Base-by-base conservation (phyloP, 2,329 filamentous ascomycete species). In the Apiospora hydei region DNA sequence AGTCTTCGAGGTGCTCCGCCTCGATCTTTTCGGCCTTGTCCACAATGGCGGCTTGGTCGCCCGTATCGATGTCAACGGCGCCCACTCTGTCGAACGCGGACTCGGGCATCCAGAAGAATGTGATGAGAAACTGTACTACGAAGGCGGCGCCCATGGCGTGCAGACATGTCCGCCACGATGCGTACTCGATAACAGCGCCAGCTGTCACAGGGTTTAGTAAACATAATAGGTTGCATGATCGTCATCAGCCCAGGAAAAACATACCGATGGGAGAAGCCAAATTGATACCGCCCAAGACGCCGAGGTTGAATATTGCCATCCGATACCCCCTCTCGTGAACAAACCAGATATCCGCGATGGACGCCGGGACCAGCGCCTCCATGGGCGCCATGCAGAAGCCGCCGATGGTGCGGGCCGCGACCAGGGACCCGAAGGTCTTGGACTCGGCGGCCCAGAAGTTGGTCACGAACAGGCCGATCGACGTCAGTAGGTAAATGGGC, bases 291-390 rank as follows among this genome's bases (percentile, higher is more conserved):
- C 82, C 79, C 66, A 84, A 75, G 72, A 84, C 72, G 73, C 84
- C 82, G 76, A 84, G 77, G 71, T 83, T 83, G 82, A 82, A 84
- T 5, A 82, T 77, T 0, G 84, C 83, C 43, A 83, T 84, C 49
- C 82, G 80, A 34, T 82, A 83, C 4, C 83, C 85, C 8, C 85
- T 82, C 77, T 86, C 80, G 72, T 86, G 84, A 5, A 85, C 83
- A 72, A 83, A 86, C 75, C 84, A 86, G 41, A 86, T 76, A 69
- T 86, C 85, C 7, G 83, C 83, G 67, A 85, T 83, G 0, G 85
- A 88, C 76, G 85, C 86, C 77, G 88, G 86, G 5, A 89, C 85
- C 7, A 89, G 78, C 2, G 87, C 83, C 75, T 89, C 87, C 71
- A 84, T 85, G 0, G 87, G 83, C 0, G 86, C 85, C 84, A 87